These are phyloP conservation scores for Sporothrix euskadiensis DNA, from an alignment of 2,329 filamentous ascomycete species.

Conservation along the genomic window DNA sequence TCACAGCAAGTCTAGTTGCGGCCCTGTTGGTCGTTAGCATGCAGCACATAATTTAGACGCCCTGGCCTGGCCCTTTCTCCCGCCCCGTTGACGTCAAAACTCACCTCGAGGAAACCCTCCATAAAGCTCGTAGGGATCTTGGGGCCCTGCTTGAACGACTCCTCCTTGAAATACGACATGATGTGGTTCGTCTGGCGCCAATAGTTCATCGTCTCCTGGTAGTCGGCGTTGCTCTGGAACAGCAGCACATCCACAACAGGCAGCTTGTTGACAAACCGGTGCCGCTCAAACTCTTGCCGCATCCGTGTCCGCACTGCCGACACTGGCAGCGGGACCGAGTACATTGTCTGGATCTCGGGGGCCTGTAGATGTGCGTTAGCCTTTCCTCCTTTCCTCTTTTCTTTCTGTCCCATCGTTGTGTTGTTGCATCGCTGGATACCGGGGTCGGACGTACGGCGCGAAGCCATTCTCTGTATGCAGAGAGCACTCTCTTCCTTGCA, in stretches of 20 bases:
- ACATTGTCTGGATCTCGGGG: conserved; percentile 96
- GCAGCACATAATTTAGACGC: background rate
- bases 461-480: conserved; percentile 93
- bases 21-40: conserved; percentile 43
- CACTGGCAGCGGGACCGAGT: conserved; percentile 86
- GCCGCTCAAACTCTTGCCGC: conserved; percentile 93
- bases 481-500: conserved; percentile 82
- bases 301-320: conserved; percentile 88
- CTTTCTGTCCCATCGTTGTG: background rate
- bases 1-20: conserved; percentile 52
- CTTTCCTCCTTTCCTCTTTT: background rate
- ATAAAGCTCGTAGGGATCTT: conserved; percentile 88
- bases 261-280: conserved; percentile 90
- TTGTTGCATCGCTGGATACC: too few relatives aligned
- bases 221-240: conserved; percentile 89
- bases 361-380: conserved; percentile 57
- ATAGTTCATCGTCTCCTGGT: conserved; percentile 98
- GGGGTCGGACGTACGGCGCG: conserved; percentile 71
- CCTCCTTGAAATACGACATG: conserved; percentile 93
- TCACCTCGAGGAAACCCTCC: conserved; percentile 83
- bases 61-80: too few relatives aligned
- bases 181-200: conserved; percentile 97
- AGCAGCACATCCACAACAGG: conserved; percentile 85
- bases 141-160: conserved; percentile 73
- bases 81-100: background rate